Base-by-base conservation (phyloP, 768 basidiomycete species). In the Lactarius deliciosus region DNA sequence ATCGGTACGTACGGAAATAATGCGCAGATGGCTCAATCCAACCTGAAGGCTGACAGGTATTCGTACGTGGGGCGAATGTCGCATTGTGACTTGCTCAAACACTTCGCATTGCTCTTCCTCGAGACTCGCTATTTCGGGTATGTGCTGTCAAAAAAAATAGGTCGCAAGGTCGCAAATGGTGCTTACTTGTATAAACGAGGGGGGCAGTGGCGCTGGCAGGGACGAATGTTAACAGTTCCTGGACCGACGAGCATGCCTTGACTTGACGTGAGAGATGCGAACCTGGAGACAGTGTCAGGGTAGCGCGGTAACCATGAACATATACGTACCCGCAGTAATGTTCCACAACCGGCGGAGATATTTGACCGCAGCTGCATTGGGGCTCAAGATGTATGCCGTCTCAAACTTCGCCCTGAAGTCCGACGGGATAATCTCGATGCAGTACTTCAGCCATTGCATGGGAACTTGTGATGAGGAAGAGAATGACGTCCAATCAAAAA, bases 401-500 rank as follows among this genome's bases (percentile, higher is more conserved):
- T 75, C 69, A 72, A 91, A 87, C n/a, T 85, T 84, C 36, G 76
- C 73, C 50, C 88, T 83, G 63, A 92, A 82, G 66, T 94, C 91
- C 30, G 75, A 74, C 7, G 93, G 91, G 62, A 90, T 84, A 22
- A 91, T 78, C 73, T 93, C 90, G 15, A 86, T 83, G 66, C 89
- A 88, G 62, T 86, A 89, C 75, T 89, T 91, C 56, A 94, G 73
- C 89, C 90, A 92, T 68, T 90, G 88, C 10, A 91, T 78, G 0
- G 94, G 93, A 9, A 94, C 79, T 75, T 94, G 91, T 0, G 91
- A 91, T 11, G 83, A 81, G 2, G 88, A 81, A 3, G 86, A 82
- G 74, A 94, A 94, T 10, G 82, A 83, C 41, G 92, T 94, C 76
- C 89, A 93, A 71, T 96, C 93, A 38, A 94, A 73, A 68, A 96